Conservation (phyloP, 305 asterid species). For the Coffea humblotiana region DNA sequence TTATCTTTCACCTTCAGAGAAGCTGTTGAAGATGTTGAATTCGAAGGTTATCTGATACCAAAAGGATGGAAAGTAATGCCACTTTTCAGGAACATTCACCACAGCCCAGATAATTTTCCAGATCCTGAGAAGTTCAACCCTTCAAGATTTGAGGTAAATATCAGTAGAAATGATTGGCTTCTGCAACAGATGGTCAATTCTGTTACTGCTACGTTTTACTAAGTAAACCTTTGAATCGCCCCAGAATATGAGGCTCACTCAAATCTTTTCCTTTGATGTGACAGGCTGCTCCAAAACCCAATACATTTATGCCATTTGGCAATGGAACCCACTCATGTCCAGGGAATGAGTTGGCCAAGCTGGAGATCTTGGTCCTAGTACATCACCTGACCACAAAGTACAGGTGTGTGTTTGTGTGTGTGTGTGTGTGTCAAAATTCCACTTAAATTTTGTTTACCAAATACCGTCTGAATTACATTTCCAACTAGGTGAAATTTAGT, state of each 20-base stretch:
- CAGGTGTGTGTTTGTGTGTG: conserved; percentile 44
- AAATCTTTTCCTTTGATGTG: conserved; percentile 15
- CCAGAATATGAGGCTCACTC: background rate
- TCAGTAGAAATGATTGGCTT: background rate
- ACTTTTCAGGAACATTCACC: conserved; percentile 86
- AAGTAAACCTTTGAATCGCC: background rate
- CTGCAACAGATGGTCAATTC: background rate
- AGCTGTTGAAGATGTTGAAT: conserved; percentile 93
- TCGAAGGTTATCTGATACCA: conserved; percentile 79
- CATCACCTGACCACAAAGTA: conserved; percentile 91
- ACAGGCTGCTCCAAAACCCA: conserved; percentile 79
- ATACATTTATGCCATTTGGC: conserved; percentile 94
- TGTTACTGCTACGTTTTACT: background rate
- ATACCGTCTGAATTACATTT: background rate
- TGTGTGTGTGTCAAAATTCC: conserved; percentile 13
- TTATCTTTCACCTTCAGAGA: conserved; percentile 94
- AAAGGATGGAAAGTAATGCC: conserved; percentile 97
- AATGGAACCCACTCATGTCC: conserved; percentile 90
- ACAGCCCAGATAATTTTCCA: conserved; percentile 78
- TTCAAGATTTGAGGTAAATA: conserved; percentile 86
- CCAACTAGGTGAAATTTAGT: background rate
- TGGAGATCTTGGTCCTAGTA: conserved; percentile 74
- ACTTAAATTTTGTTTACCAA: conserved; percentile 6
- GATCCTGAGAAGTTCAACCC: conserved; percentile 96
- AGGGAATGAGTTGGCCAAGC: conserved; percentile 91